Evolutionary conservation across 306 rosid genomes (phyloP).

Genomic region (Dalbergia cochinchinensis): DNA sequence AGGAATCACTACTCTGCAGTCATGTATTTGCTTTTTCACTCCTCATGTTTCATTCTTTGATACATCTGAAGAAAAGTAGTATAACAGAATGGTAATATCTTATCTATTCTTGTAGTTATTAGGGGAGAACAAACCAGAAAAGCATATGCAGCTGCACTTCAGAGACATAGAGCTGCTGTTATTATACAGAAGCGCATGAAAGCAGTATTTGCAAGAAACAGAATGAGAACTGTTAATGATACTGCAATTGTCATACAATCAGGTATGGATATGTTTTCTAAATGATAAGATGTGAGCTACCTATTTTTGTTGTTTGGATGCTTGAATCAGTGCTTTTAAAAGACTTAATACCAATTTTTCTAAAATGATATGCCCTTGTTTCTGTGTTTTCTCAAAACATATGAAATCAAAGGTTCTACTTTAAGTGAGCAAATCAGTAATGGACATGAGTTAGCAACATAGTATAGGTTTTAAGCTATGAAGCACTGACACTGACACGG

Average conservation of each 20-base stretch:
- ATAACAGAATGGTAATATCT: conserved; percentile 7
- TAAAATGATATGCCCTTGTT: too few relatives aligned
- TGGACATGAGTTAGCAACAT: not conserved
- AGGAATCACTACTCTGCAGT: conserved; percentile 83
- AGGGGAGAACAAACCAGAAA: conserved; percentile 81
- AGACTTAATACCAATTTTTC: too few relatives aligned
- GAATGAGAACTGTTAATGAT: conserved; percentile 55
- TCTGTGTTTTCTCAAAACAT: too few relatives aligned
- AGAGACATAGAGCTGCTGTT: conserved; percentile 80
- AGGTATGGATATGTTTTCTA: conserved; percentile 52
- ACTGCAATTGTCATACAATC: conserved; percentile 84
- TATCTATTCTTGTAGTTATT: conserved; percentile 65
- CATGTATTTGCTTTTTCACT: conserved; percentile 65
- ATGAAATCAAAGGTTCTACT: not conserved
- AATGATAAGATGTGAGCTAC: too few relatives aligned
- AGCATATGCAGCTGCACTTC: conserved; percentile 64
- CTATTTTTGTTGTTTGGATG: not conserved
- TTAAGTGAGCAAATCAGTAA: not conserved
- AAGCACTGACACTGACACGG: too few relatives aligned
- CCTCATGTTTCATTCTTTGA: conserved; percentile 39
- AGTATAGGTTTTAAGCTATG: conserved; percentile 28
- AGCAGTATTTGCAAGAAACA: conserved; percentile 59
- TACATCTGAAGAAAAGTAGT: conserved; percentile 37
- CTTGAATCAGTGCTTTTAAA: too few relatives aligned
- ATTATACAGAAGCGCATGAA: conserved; percentile 75